These are phyloP conservation scores for Vickermania spadyakhi DNA, from an alignment of 208 protist species.

Conservation along the genomic window DNA sequence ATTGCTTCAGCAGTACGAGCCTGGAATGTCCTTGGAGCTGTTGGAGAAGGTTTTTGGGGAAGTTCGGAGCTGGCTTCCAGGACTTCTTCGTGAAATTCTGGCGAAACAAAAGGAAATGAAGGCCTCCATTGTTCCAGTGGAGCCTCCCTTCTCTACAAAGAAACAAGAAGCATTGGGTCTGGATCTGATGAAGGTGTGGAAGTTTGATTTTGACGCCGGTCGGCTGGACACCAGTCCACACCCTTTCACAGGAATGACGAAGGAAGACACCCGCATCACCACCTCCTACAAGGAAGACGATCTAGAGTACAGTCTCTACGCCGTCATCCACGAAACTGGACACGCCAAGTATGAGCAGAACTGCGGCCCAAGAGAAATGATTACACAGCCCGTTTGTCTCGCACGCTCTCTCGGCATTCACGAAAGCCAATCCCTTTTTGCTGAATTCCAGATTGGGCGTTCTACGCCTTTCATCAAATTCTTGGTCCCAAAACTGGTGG, in stretches of 20 bases:
- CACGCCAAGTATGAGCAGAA: constrained; percentile 89
- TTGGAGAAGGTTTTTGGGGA: constrained; percentile 65
- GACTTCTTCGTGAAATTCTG: constrained; percentile 57
- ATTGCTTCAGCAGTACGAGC: constrained; percentile 74
- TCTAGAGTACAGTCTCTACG: constrained; percentile 45
- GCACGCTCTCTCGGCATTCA: constrained; percentile 75
- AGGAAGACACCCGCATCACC: constrained; percentile 83
- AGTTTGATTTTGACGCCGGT: constrained; percentile 75
- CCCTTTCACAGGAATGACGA: constrained; percentile 77
- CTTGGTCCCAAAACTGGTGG: constrained; percentile 26
- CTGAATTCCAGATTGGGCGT: constrained; percentile 64
- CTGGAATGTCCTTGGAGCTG: constrained; percentile 43
- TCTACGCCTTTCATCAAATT: constrained; percentile 45
- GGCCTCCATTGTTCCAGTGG: constrained; percentile 15
- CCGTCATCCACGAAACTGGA: constrained; percentile 79
- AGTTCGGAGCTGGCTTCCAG: constrained; percentile 71
- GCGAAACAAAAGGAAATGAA: constrained; percentile 35
- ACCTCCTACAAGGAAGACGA: constrained; percentile 58
- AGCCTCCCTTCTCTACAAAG: constrained; percentile 27
- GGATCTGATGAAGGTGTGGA: constrained; percentile 48
- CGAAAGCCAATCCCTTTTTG: constrained; percentile 87
- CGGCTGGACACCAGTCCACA: constrained; percentile 82
- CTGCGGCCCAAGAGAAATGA: constrained; percentile 46
- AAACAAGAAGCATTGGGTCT: constrained; percentile 51
- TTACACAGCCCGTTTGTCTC: constrained; percentile 45